Base-by-base conservation (phyloP, 1,139 yeast genomes). In the Sugiyamaella castrensis region DNA sequence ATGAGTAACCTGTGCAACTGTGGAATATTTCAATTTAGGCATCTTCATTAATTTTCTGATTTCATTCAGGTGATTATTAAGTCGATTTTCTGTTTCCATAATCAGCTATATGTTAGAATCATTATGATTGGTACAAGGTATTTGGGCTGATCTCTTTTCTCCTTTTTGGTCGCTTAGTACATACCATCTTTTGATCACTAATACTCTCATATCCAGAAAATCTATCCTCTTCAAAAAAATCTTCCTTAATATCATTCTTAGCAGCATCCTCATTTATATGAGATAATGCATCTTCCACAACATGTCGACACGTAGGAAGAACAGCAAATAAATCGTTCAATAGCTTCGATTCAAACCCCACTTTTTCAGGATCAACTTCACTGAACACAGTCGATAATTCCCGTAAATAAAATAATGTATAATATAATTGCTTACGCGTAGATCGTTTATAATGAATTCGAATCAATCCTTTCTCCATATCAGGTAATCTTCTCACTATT, bases 401-500 rank as follows among this genome's bases (percentile, higher is more conserved):
- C 16, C 58, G 51, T 43, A 71, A 57, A 24, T 57, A 63, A 15
- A 72, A 74, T 52, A 92, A 67, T 60, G 86, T 77, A 27, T 70
- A 63, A 57, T 76, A 87, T 0, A 87, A 71, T 53, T 89, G 95
- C 50, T 78, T 80, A 36, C 95, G 74, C 15, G 80, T 74, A 13
- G 86, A 52, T 12, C 70, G 56, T 24, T 79, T 78, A 62, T 87
- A 88, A 55, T 87, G 86, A 1, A 87, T 71, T 55, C 85, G 81
- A 48, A 82, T 80, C 40, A 88, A 66, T 3, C 79, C 74, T 49
- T 80, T 76, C 55, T 87, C 89, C 30, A 92, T 67, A 62, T 92
- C 97, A 0, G 82, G 81, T 26, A 76, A 64, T 8, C 64, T 63
- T 41, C 69, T 69, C 53, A 91, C 59, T 10, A 73, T 60, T 15